A percentile compares a stretch with the other conserved stretches of the same genome.
Conservation (phyloP, 768 basidiomycete genomes). For the Kwoniella mangroviensis region DNA sequence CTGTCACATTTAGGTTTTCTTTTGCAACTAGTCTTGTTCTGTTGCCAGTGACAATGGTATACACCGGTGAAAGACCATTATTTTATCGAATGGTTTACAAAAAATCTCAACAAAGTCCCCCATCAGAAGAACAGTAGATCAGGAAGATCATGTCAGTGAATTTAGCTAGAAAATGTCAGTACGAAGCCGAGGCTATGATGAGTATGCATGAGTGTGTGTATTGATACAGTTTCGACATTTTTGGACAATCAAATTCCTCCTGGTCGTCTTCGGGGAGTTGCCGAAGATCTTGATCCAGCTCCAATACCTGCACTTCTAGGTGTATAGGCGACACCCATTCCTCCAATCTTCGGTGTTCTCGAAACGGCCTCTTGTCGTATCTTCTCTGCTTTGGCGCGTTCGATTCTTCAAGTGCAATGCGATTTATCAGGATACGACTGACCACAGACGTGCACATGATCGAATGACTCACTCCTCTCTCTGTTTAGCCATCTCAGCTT, state of each 20-base stretch:
- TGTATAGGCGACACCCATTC: slow-evolving; percentile 44
- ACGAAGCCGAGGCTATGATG: not conserved
- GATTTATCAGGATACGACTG: not conserved
- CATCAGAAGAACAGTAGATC: not conserved
- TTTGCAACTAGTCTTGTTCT: not conserved
- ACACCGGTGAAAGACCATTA: slow-evolving; percentile 9
- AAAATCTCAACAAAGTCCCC: not conserved
- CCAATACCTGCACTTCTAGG: slow-evolving; percentile 56
- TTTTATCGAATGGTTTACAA: not conserved
- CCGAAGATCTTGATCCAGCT: slow-evolving; percentile 49
- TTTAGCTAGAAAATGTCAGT: not conserved
- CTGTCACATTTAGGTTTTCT: not conserved
- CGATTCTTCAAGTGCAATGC: slow-evolving; percentile 38
- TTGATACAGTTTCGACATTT: not conserved
- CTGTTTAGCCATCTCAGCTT: slow-evolving; percentile 80
- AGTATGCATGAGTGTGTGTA: not conserved
- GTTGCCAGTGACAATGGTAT: slow-evolving; percentile 5
- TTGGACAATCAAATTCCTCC: slow-evolving; percentile 49
- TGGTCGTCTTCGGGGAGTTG: slow-evolving; percentile 50
- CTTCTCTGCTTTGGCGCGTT: slow-evolving; percentile 51
- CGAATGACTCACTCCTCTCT: slow-evolving; percentile 53
- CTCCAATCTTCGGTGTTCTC: slow-evolving; percentile 53
- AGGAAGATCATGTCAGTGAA: not conserved
- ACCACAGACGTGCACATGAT: not conserved
- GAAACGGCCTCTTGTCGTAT: slow-evolving; percentile 43